phyloP scores from a whole-genome alignment of 2,329 filamentous ascomycete genomes.

The Clonostachys byssicola region DNA sequence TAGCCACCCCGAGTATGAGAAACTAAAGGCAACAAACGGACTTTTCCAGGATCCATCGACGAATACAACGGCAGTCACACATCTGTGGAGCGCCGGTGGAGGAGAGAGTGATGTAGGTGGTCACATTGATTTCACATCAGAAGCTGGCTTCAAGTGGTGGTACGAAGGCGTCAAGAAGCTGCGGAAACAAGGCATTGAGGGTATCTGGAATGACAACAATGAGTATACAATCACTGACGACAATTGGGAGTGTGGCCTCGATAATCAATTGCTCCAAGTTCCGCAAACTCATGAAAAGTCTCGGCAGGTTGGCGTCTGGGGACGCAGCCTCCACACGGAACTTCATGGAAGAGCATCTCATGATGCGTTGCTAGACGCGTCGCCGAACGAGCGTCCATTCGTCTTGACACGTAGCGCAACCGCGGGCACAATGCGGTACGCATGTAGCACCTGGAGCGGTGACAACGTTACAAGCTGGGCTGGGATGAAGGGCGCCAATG shows the following conservation, averaged over 20 bases:
- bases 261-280: conserved; percentile 27
- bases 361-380: conserved; percentile 56
- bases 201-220: conserved; percentile 79
- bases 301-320: conserved; percentile 62
- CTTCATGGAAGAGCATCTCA: conserved; percentile 68
- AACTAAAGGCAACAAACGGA: conserved; percentile 51
- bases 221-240: conserved; percentile 67
- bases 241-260: conserved; percentile 58
- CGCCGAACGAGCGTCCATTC: conserved; percentile 59
- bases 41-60: conserved; percentile 60
- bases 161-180: conserved; percentile 61
- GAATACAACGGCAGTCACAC: conserved; percentile 48
- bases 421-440: conserved; percentile 65
- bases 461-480: conserved; percentile 74
- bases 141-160: conserved; percentile 69
- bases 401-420: conserved; percentile 69
- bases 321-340: conserved; percentile 65
- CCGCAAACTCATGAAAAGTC: conserved; percentile 26
- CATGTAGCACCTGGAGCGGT: conserved; percentile 69
- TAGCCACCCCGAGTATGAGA: conserved; percentile 63
- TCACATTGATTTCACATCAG: conserved; percentile 70
- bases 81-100: conserved; percentile 69
- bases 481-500: conserved; percentile 68
- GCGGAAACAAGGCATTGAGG: conserved; percentile 61
- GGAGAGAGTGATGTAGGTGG: conserved; percentile 66